Percentiles rank a stretch among this genome's conserved stretches.
Evolutionary conservation across 2,329 filamentous ascomycete genomes (phyloP).

Genomic region (Pestalotiopsis sp.): DNA sequence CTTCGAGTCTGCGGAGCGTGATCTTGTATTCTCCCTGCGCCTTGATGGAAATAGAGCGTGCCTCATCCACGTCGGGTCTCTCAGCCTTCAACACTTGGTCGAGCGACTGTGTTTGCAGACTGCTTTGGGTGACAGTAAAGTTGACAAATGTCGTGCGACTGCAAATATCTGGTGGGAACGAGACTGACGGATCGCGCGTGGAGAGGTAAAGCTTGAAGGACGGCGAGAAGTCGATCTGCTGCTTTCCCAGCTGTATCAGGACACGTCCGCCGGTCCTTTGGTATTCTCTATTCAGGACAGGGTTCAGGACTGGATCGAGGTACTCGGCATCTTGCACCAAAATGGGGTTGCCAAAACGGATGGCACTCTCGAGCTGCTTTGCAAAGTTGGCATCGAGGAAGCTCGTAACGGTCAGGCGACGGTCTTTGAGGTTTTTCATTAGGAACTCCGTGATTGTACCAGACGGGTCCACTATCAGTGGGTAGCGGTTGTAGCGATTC

Average conservation of each 20-base stretch:
- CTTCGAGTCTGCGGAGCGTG: slow-evolving; percentile 94
- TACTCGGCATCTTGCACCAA: slow-evolving; percentile 98
- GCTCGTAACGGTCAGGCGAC: slow-evolving; percentile 93
- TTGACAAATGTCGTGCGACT: slow-evolving; percentile 99
- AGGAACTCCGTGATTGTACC: slow-evolving; percentile 93
- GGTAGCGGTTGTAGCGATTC: slow-evolving; percentile 97
- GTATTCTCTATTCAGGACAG: slow-evolving; percentile 99
- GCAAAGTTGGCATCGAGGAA: slow-evolving; percentile 98
- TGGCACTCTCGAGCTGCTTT: slow-evolving; percentile 94
- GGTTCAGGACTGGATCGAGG: slow-evolving; percentile 94
- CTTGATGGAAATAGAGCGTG: slow-evolving; percentile 96
- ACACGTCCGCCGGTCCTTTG: slow-evolving; percentile 98
- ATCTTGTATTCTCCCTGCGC: slow-evolving; percentile 98
- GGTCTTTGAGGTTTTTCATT: slow-evolving; percentile 90
- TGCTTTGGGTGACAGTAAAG: slow-evolving; percentile 98
- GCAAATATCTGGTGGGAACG: slow-evolving; percentile 95
- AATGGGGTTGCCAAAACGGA: slow-evolving; percentile 97
- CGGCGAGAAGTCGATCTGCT: slow-evolving; percentile 98
- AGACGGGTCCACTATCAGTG: slow-evolving; percentile 96
- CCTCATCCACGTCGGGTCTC: slow-evolving; percentile 94
- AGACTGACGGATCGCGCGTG: slow-evolving; percentile 92
- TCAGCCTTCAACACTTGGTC: slow-evolving; percentile 98
- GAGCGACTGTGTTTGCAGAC: slow-evolving; percentile 94
- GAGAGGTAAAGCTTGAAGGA: slow-evolving; percentile 95
- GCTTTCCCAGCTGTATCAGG: slow-evolving; percentile 95